Conservation (phyloP, 129 eudicot genomes). For the Glebionis coronaria region DNA sequence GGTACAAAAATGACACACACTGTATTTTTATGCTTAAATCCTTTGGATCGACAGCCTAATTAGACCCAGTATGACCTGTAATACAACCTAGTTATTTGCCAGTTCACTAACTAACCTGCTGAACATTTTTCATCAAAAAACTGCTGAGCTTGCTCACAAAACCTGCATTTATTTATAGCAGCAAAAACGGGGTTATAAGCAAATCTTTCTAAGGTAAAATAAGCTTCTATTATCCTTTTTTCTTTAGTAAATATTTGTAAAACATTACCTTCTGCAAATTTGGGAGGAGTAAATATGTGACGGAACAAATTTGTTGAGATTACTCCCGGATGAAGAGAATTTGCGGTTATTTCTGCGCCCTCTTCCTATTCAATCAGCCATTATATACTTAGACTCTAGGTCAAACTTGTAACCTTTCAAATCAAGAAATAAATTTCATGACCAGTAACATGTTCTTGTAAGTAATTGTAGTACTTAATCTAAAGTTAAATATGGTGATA, state of each 20-base stretch:
- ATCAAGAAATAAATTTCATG: slow-evolving; percentile 1
- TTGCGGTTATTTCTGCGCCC: slow-evolving; percentile 73
- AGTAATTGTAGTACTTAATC: neutral
- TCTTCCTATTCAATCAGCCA: slow-evolving; percentile 43
- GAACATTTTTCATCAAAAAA: slow-evolving; percentile 54
- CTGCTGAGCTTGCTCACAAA: slow-evolving; percentile 45
- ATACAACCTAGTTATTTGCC: neutral
- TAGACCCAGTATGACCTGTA: neutral
- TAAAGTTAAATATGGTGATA: neutral
- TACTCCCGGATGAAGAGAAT: slow-evolving; percentile 88
- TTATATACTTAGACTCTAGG: neutral
- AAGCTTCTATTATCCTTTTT: neutral
- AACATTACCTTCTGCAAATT: slow-evolving; percentile 47
- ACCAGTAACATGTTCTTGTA: neutral
- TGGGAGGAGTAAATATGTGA: slow-evolving; percentile 40
- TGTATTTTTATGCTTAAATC: neutral
- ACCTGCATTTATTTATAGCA: slow-evolving; percentile 40
- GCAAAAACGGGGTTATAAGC: neutral
- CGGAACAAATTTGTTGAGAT: slow-evolving; percentile 78
- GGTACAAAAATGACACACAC: too few species aligned
- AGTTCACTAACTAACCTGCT: slow-evolving; percentile 49
- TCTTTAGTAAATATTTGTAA: slow-evolving; percentile 3
- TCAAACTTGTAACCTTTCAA: neutral
- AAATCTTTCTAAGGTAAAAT: neutral
- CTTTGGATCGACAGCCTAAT: neutral